These are phyloP conservation scores for Yamadazyma mexicana DNA, from an alignment of 1,139 yeast genomes.

Conservation along the genomic window DNA sequence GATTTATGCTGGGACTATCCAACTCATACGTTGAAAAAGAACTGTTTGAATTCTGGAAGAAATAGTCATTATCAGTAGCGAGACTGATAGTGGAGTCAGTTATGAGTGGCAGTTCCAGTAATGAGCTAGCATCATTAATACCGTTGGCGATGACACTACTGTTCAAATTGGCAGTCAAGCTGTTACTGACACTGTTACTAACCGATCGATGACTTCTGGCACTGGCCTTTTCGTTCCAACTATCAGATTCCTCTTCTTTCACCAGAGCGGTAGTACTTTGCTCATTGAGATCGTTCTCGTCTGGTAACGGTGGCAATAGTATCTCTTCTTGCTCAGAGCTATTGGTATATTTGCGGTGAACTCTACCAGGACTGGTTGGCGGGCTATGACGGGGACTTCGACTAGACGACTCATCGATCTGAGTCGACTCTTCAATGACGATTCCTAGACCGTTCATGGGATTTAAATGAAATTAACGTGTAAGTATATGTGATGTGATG, in stretches of 20 bases:
- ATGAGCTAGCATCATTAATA: conserved; percentile 1
- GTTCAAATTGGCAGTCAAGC: too few relatives aligned
- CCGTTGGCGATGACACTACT: neutral
- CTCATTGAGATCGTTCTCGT: conserved; percentile 11
- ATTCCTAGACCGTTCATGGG: conserved; percentile 30
- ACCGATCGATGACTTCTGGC: neutral
- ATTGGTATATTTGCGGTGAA: neutral
- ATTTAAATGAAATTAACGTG: neutral
- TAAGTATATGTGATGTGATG: neutral
- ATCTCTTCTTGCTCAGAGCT: neutral
- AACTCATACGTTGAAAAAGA: conserved; percentile 29
- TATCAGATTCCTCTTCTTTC: conserved; percentile 4
- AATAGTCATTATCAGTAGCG: conserved; percentile 10
- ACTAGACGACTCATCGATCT: neutral
- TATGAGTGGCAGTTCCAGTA: neutral
- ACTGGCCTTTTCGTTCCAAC: conserved; percentile 2
- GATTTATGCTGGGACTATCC: conserved; percentile 29
- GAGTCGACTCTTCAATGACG: conserved; percentile 26
- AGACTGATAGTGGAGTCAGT: neutral
- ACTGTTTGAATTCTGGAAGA: conserved; percentile 16
- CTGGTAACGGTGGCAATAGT: conserved; percentile 42
- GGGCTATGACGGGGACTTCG: neutral
- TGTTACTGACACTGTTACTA: neutral
- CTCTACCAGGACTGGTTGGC: neutral
- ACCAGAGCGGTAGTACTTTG: neutral